Evolutionary conservation across 2,329 filamentous ascomycete species (phyloP), one percentile per base, ranked within the genome.

Genomic region (Colletotrichum destructivum): DNA sequence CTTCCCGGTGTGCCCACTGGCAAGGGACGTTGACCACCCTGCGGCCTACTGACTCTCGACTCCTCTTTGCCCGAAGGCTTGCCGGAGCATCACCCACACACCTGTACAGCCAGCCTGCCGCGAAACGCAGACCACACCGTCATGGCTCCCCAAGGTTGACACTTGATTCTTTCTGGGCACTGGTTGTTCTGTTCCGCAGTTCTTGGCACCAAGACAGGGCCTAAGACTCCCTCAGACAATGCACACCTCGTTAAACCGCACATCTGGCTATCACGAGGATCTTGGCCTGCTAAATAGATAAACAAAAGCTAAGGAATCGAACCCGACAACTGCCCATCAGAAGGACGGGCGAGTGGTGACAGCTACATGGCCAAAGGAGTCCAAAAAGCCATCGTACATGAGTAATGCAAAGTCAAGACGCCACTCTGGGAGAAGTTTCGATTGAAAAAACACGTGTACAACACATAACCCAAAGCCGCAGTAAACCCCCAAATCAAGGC

Each of bases 131-230:
- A 69, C 59, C 65, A 65, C 57, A 60, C 59, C 21, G 54, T 54
- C 51, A 38, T 46, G 62, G 38, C n/a, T 42, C 13, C 49, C 52
- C 21, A 63, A 66, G 69, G 69, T 60, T 60, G 47, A 31, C 59
- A 68, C 59, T 40, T 69, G 52, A 26, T 68, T 40, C 51, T 38
- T 68, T 40, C 57, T 69, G 59, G 65, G 66, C 65, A 60, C 57
- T 69, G 65, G 60, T 59, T 55, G 51, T 44, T 49, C n/a, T 49
- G 46, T 69, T 69, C 69, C 69, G 69, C 67, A 26, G 40, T 52
- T 15, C 60, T 69, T 56, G 69, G 69, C 69, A 35, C n/a, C 35
- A 46, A 23, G 44, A 23, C 21, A 26, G 38, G 42, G 59, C 46
- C 35, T 13, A 40, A 63, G 52, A 54, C 59, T 47, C 35, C n/a